A percentile compares a stretch with the other conserved stretches of the same genome.
Conservation (phyloP, 495 filamentous ascomycete genomes). For the Aspergillus baeticus region DNA sequence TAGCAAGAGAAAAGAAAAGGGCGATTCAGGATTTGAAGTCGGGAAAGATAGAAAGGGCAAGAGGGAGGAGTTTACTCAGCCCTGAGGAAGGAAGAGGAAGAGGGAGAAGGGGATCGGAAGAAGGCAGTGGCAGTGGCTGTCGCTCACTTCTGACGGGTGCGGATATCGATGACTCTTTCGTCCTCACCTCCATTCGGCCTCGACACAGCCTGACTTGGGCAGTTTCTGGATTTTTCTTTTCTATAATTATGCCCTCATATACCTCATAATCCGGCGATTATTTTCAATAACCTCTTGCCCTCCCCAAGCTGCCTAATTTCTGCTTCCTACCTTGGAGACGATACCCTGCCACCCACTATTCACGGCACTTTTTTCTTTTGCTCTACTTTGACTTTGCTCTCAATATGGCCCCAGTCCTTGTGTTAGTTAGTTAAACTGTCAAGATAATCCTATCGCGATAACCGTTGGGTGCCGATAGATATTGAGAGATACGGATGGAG, state of each 20-base stretch:
- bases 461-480: neutral
- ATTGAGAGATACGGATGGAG: neutral
- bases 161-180: conserved; percentile 21
- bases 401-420: neutral
- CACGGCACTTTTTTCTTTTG: conserved; percentile 1
- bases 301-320: too few relatives aligned
- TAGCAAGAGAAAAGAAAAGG: neutral
- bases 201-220: conserved; percentile 13
- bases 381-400: neutral
- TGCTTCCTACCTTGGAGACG: too few relatives aligned
- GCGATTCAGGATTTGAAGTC: neutral
- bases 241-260: neutral
- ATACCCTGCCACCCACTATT: neutral
- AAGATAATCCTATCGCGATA: neutral
- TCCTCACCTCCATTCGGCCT: conserved; percentile 1
- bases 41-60: conserved; percentile 13
- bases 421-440: neutral
- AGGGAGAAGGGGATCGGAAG: neutral
- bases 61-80: conserved; percentile 10
- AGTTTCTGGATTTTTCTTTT: conserved; percentile 2
- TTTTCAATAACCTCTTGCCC: neutral
- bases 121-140: neutral
- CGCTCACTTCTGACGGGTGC: conserved; percentile 10
- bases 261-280: neutral
- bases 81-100: conserved; percentile 13